Conservation (phyloP, 2,329 filamentous ascomycete genomes). For the Chalara sp. region DNA sequence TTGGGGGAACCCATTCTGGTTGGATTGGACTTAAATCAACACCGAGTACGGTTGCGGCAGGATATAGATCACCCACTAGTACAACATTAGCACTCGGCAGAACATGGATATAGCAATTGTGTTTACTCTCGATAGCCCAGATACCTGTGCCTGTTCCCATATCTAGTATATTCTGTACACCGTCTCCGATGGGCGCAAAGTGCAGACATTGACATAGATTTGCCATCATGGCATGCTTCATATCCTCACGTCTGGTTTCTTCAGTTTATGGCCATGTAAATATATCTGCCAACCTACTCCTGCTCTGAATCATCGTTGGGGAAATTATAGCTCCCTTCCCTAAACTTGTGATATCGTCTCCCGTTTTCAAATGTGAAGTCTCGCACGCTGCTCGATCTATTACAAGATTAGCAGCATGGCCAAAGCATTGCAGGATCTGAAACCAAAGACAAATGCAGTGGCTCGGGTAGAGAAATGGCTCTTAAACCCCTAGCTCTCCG, state of each 20-base stretch:
- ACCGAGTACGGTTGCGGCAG: slow-evolving; percentile 26
- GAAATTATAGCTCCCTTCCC: slow-evolving; percentile 46
- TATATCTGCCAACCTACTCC: slow-evolving; percentile 26
- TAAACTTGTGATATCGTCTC: slow-evolving; percentile 47
- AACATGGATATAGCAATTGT: slow-evolving; percentile 46
- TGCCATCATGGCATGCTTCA: slow-evolving; percentile 42
- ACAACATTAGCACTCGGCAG: background rate
- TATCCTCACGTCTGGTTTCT: slow-evolving; percentile 35
- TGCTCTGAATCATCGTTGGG: slow-evolving; percentile 53
- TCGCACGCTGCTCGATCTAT: slow-evolving; percentile 32
- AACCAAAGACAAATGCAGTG: too few relatives aligned
- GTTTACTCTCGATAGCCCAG: slow-evolving; percentile 41
- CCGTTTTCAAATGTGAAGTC: slow-evolving; percentile 47
- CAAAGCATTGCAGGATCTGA: too few relatives aligned
- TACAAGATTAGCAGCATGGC: too few relatives aligned
- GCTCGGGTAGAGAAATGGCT: too few relatives aligned
- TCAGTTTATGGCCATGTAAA: too few relatives aligned
- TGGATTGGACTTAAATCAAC: slow-evolving; percentile 35
- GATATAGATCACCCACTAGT: slow-evolving; percentile 15
- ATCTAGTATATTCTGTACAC: slow-evolving; percentile 29
- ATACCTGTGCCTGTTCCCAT: slow-evolving; percentile 35
- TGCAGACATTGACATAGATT: slow-evolving; percentile 5
- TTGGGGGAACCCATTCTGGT: slow-evolving; percentile 44
- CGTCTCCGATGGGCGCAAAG: slow-evolving; percentile 19
- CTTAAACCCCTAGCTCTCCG: too few relatives aligned